These are phyloP conservation scores for Albugo laibachii DNA, from an alignment of 352 stramenopile species.

Conservation along the genomic window DNA sequence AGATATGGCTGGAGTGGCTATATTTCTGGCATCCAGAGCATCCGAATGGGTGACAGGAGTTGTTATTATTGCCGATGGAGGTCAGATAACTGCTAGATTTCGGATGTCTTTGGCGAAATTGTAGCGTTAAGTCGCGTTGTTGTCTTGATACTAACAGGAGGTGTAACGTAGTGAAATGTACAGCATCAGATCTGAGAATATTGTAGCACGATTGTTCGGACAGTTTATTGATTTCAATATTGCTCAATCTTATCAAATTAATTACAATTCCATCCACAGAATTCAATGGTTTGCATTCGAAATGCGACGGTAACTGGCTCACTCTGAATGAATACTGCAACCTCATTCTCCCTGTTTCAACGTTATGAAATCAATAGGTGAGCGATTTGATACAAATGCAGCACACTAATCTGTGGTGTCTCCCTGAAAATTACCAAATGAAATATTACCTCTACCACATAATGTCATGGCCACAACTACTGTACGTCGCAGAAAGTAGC, in stretches of 20 bases:
- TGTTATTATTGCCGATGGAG: slow-evolving; percentile 84
- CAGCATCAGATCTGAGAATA: too few relatives aligned
- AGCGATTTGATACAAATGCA: slow-evolving; percentile 97
- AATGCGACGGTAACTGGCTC: too few relatives aligned
- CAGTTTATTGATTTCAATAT: too few relatives aligned
- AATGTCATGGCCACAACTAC: slow-evolving; percentile 96
- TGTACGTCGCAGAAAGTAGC: slow-evolving; percentile 96
- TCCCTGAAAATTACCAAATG: slow-evolving; percentile 99
- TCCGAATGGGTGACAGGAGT: slow-evolving; percentile 84
- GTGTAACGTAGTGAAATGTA: too few relatives aligned
- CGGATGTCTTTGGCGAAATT: not conserved
- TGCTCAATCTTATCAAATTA: too few relatives aligned
- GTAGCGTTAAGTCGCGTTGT: not conserved
- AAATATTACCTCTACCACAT: slow-evolving; percentile 99
- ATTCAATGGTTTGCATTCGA: too few relatives aligned
- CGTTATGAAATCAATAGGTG: slow-evolving; percentile 18
- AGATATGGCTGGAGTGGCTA: slow-evolving; percentile 85
- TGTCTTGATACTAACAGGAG: too few relatives aligned
- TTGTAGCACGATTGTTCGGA: too few relatives aligned
- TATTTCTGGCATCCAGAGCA: slow-evolving; percentile 83
- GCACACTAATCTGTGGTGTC: slow-evolving; percentile 97
- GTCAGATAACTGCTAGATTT: slow-evolving; percentile 22
- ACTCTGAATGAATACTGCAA: too few relatives aligned
- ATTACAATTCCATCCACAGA: too few relatives aligned
- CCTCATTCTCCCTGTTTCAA: too few relatives aligned